These are phyloP conservation scores for Pinus albicaulis DNA, from an alignment of 75 land plant genomes.

Conservation along the genomic window DNA sequence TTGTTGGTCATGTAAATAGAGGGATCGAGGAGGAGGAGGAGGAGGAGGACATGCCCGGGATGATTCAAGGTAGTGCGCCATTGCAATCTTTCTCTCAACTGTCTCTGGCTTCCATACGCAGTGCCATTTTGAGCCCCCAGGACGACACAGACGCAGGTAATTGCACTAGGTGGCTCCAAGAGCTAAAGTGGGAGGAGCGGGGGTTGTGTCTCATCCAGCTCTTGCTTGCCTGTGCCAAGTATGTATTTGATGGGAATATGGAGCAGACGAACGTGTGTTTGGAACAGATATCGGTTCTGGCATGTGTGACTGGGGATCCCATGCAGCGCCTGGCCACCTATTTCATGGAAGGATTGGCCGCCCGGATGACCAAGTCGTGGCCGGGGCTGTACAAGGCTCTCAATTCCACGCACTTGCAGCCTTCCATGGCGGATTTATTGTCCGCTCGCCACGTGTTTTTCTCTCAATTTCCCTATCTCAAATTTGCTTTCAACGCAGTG, in stretches of 20 bases:
- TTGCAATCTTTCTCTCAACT: slow-evolving; percentile 61
- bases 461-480: slow-evolving; percentile 59
- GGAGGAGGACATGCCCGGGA: not conserved
- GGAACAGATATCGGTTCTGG: slow-evolving; percentile 66
- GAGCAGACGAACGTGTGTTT: slow-evolving; percentile 61
- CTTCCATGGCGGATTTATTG: slow-evolving; percentile 28
- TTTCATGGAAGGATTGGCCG: slow-evolving; percentile 77
- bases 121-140: slow-evolving; percentile 25
- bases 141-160: slow-evolving; percentile 6
- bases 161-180: slow-evolving; percentile 55
- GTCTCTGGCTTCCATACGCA: slow-evolving; percentile 35
- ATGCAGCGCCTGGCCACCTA: slow-evolving; percentile 77
- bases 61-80: slow-evolving; percentile 25
- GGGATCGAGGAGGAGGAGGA: too few relatives aligned
- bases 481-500: slow-evolving; percentile 38
- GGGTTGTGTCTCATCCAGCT: slow-evolving; percentile 81
- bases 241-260: slow-evolving; percentile 51
- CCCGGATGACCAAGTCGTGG: slow-evolving; percentile 56
- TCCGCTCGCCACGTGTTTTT: slow-evolving; percentile 51
- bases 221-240: slow-evolving; percentile 53
- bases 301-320: slow-evolving; percentile 74
- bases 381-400: slow-evolving; percentile 70
- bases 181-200: slow-evolving; percentile 82
- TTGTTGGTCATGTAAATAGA: too few relatives aligned
- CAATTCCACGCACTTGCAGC: slow-evolving; percentile 30